These are phyloP conservation scores for Cyberlindnera japonica DNA, from an alignment of 805 yeast species.

Conservation along the genomic window DNA sequence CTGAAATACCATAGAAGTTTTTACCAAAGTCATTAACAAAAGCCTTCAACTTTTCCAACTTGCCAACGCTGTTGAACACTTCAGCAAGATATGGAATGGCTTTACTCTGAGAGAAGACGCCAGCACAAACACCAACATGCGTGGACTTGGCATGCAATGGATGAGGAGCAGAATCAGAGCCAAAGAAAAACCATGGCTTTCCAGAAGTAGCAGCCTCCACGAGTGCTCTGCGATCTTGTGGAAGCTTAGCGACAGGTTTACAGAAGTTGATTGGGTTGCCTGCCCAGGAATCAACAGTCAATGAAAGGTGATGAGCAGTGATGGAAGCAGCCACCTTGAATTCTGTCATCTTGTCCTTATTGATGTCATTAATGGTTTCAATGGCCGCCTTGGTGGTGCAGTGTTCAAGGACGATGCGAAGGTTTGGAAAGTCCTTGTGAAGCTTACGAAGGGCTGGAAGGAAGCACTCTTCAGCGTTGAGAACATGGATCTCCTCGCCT, in stretches of 20 bases:
- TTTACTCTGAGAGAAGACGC: slow-evolving; percentile 87
- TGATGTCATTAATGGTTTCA: slow-evolving; percentile 67
- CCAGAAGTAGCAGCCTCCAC: slow-evolving; percentile 89
- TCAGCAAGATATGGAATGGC: slow-evolving; percentile 84
- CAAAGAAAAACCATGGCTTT: slow-evolving; percentile 89
- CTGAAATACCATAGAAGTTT: slow-evolving; percentile 59
- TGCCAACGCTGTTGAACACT: slow-evolving; percentile 64
- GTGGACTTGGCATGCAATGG: slow-evolving; percentile 75
- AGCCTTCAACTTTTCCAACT: slow-evolving; percentile 60
- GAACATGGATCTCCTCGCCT: slow-evolving; percentile 72
- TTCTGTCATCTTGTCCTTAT: slow-evolving; percentile 36
- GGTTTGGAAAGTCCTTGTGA: slow-evolving; percentile 77
- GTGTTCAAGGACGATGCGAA: slow-evolving; percentile 87
- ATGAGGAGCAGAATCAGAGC: slow-evolving; percentile 98
- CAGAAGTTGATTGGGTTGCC: slow-evolving; percentile 94
- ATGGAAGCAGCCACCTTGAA: slow-evolving; percentile 84
- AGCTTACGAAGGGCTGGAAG: slow-evolving; percentile 82
- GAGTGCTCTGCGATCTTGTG: slow-evolving; percentile 76
- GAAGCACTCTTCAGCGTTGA: slow-evolving; percentile 91
- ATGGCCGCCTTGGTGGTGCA: slow-evolving; percentile 92
- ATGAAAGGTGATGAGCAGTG: slow-evolving; percentile 89
- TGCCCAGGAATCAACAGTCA: slow-evolving; percentile 94
- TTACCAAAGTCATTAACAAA: slow-evolving; percentile 79
- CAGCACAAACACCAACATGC: slow-evolving; percentile 91
- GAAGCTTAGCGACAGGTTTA: slow-evolving; percentile 96